A percentile compares a stretch with the other conserved stretches of the same genome.
phyloP scores from a whole-genome alignment of 2,329 filamentous ascomycete genomes.

The Penicillium sp. region DNA sequence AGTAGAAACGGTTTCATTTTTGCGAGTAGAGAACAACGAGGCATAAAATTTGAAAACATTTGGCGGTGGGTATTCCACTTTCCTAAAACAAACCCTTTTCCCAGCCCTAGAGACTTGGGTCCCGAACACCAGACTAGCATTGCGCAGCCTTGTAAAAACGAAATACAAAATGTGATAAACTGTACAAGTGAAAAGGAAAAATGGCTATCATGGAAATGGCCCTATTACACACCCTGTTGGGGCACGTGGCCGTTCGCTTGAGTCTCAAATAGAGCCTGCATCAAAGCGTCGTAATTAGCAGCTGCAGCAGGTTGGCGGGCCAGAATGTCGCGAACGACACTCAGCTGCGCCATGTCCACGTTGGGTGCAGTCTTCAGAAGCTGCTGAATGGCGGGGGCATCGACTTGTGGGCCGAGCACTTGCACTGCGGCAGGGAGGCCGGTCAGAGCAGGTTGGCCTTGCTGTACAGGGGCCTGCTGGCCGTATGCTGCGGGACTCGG shows the following conservation, averaged over 20 bases:
- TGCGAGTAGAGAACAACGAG: background rate
- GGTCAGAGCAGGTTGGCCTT: constrained; percentile 17
- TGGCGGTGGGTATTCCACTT: constrained; percentile 13
- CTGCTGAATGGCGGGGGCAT: constrained; percentile 59
- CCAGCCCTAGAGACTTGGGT: background rate
- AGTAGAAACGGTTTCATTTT: constrained; percentile 5
- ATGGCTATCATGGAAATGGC: constrained; percentile 6
- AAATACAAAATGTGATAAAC: constrained; percentile 7
- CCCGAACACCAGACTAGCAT: constrained; percentile 12
- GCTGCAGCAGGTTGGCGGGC: constrained; percentile 57
- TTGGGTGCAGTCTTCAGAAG: constrained; percentile 59
- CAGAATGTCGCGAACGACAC: constrained; percentile 61
- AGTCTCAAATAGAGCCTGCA: constrained; percentile 34
- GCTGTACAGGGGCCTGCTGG: constrained; percentile 14
- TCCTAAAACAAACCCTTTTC: constrained; percentile 11
- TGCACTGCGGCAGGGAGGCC: constrained; percentile 54
- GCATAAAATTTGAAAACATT: constrained; percentile 5
- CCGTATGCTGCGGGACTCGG: constrained; percentile 15
- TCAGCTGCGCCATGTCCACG: constrained; percentile 64
- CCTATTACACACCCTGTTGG: constrained; percentile 15
- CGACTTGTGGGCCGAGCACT: constrained; percentile 56
- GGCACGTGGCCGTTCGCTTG: constrained; percentile 27
- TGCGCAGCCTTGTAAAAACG: constrained; percentile 9
- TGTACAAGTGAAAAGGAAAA: constrained; percentile 13
- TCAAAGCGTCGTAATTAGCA: constrained; percentile 46